Conservation (phyloP, 495 filamentous ascomycete genomes). For the Aspergillus nidulans region DNA sequence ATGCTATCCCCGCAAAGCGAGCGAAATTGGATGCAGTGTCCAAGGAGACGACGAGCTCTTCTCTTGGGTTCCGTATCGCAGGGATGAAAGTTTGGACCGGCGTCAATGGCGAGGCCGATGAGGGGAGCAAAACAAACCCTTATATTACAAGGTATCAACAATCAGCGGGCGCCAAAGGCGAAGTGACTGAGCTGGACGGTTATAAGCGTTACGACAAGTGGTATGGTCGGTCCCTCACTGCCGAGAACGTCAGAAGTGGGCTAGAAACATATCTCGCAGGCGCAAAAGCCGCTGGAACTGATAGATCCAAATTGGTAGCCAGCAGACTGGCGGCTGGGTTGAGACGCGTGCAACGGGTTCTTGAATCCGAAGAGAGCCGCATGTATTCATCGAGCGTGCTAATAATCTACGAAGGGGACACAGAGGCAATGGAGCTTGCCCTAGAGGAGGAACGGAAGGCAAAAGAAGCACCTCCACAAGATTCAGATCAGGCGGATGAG, state of each 20-base stretch:
- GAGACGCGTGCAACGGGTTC: slow-evolving; percentile 53
- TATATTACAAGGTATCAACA: slow-evolving; percentile 40
- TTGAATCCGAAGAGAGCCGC: slow-evolving; percentile 75
- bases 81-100: slow-evolving; percentile 93
- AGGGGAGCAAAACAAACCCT: slow-evolving; percentile 34
- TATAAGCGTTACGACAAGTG: slow-evolving; percentile 82
- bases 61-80: slow-evolving; percentile 80
- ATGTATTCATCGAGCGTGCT: slow-evolving; percentile 93
- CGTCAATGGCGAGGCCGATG: slow-evolving; percentile 41
- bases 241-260: slow-evolving; percentile 67
- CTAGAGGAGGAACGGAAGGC: slow-evolving; percentile 56
- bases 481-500: slow-evolving; percentile 26
- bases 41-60: slow-evolving; percentile 72
- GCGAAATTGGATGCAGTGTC: slow-evolving; percentile 74
- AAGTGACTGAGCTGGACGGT: slow-evolving; percentile 44
- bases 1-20: slow-evolving; percentile 72
- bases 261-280: slow-evolving; percentile 72
- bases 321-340: slow-evolving; percentile 65
- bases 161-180: slow-evolving; percentile 30
- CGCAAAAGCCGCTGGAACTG: slow-evolving; percentile 48
- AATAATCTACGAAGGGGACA: slow-evolving; percentile 90
- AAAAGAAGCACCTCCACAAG: slow-evolving; percentile 15
- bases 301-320: slow-evolving; percentile 53
- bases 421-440: slow-evolving; percentile 58
- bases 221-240: slow-evolving; percentile 73